A percentile compares a stretch with the other conserved stretches of the same genome.
phyloP scores from a whole-genome alignment of 768 basidiomycete species.

The Panaeolus papilionaceus region DNA sequence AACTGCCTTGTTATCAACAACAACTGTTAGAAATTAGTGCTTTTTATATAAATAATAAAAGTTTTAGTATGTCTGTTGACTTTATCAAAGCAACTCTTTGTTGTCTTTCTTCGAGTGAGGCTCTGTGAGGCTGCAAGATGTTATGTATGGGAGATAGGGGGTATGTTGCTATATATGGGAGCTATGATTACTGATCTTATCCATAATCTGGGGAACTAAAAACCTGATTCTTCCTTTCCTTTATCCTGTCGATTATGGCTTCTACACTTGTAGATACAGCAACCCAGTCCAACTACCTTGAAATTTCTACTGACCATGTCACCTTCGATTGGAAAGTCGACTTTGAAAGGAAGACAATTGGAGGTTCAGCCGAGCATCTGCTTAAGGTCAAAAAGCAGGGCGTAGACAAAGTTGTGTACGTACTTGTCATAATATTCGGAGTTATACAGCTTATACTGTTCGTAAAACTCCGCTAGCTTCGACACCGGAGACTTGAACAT shows the following conservation, averaged over 20 bases:
- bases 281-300: conserved; percentile 80
- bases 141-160: background rate
- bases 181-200: background rate
- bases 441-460: background rate
- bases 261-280: conserved; percentile 58
- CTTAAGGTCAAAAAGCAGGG: conserved; percentile 59
- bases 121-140: background rate
- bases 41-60: too few species aligned
- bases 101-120: background rate
- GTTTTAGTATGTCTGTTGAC: too few species aligned
- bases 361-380: conserved; percentile 69
- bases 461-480: conserved; percentile 48
- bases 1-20: background rate
- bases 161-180: background rate
- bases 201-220: background rate
- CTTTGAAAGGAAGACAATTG: conserved; percentile 64
- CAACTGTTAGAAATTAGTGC: background rate
- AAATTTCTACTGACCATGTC: conserved; percentile 70
- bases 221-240: background rate
- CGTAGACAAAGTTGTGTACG: conserved; percentile 68
- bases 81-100: too few species aligned
- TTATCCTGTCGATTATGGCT: conserved; percentile 26
- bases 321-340: conserved; percentile 82
- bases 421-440: conserved; percentile 3
- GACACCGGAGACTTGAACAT: conserved; percentile 80